A percentile compares a stretch with the other conserved stretches of the same genome.
Evolutionary conservation across 257 asterid species (phyloP).

Genomic region (Buddleja alternifolia): DNA sequence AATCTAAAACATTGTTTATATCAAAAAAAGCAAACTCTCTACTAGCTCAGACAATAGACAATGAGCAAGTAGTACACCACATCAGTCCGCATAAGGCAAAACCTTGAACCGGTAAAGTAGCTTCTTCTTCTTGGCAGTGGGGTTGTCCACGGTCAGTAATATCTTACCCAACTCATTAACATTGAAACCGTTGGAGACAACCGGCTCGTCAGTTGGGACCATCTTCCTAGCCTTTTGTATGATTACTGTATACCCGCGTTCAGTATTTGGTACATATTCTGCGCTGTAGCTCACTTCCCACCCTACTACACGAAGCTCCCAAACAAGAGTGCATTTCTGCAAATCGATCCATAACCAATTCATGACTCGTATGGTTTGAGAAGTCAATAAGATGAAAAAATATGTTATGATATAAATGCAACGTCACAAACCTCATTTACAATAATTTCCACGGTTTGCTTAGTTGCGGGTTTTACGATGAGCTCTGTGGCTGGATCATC

Average conservation of each 20-base stretch:
- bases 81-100: constrained; percentile 44
- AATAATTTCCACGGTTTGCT: constrained; percentile 86
- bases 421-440: constrained; percentile 70
- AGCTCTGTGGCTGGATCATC: constrained; percentile 83
- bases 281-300: constrained; percentile 95
- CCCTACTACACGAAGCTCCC: constrained; percentile 95
- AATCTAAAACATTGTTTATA: constrained; percentile 13
- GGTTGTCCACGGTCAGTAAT: constrained; percentile 75
- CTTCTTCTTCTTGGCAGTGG: constrained; percentile 79
- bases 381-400: background rate
- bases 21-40: constrained; percentile 14
- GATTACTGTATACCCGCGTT: constrained; percentile 62
- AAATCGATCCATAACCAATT: background rate
- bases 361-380: background rate
- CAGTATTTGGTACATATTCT: constrained; percentile 65
- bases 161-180: constrained; percentile 78
- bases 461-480: constrained; percentile 73
- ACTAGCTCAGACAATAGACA: background rate
- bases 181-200: constrained; percentile 57
- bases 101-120: constrained; percentile 83
- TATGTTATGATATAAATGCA: background rate
- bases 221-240: constrained; percentile 76
- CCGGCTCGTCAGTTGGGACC: constrained; percentile 66
- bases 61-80: background rate
- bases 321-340: constrained; percentile 76